A percentile compares a stretch with the other conserved stretches of the same genome.
phyloP scores from a whole-genome alignment of 2,329 filamentous ascomycete genomes.

The Fusarium armeniacum region DNA sequence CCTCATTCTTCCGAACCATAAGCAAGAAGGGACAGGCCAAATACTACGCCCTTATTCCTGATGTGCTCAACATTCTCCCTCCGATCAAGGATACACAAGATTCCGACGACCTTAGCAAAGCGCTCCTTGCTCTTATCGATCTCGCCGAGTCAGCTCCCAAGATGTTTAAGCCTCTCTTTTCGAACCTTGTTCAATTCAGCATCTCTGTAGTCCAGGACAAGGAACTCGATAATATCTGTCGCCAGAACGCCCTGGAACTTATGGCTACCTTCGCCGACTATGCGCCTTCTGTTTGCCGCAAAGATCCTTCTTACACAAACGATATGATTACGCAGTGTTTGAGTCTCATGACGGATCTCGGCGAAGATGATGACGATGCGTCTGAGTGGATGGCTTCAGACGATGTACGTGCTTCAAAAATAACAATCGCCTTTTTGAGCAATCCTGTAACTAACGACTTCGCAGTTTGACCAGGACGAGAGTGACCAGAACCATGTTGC shows the following conservation, averaged over 20 bases:
- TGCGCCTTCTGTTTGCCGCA: conserved; percentile 93
- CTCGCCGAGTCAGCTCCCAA: conserved; percentile 93
- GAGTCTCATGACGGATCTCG: conserved; percentile 97
- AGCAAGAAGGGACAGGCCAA: conserved; percentile 89
- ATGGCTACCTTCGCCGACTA: conserved; percentile 99
- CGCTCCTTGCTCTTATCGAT: conserved; percentile 91
- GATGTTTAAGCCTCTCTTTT: conserved; percentile 98
- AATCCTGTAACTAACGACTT: background rate
- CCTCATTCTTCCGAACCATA: conserved; percentile 93
- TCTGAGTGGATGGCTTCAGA: conserved; percentile 93
- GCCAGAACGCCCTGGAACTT: conserved; percentile 94
- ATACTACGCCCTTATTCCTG: conserved; percentile 88
- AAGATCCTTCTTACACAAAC: conserved; percentile 89
- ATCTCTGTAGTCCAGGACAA: conserved; percentile 96
- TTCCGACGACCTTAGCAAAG: conserved; percentile 90
- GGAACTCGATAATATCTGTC: conserved; percentile 87
- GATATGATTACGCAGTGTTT: conserved; percentile 99
- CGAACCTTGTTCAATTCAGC: conserved; percentile 91
- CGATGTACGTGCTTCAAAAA: conserved; percentile 73
- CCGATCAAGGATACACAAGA: conserved; percentile 93
- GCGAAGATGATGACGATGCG: conserved; percentile 93
- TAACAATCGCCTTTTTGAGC: too few relatives aligned
- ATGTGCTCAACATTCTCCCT: conserved; percentile 93
- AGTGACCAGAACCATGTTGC: conserved; percentile 98
- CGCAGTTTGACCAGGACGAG: conserved; percentile 89